Conservation (phyloP, 495 filamentous ascomycete species). For the Zalerion maritima region DNA sequence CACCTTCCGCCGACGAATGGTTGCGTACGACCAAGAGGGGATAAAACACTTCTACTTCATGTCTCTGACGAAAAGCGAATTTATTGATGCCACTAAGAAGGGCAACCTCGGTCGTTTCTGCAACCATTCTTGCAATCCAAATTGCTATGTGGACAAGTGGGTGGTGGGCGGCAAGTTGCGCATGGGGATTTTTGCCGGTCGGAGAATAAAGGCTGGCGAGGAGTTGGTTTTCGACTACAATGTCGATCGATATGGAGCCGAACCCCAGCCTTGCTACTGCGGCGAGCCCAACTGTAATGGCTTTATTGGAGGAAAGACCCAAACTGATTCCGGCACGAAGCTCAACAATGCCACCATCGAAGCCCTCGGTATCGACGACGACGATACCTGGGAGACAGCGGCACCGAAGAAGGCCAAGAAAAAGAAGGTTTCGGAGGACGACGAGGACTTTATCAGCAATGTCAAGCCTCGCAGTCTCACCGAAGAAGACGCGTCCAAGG, state of each 20-base stretch:
- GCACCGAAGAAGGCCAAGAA: slow-evolving; percentile 79
- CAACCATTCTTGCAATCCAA: slow-evolving; percentile 98
- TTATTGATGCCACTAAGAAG: slow-evolving; percentile 94
- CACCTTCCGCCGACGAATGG: slow-evolving; percentile 74
- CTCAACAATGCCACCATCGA: slow-evolving; percentile 82
- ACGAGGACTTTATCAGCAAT: slow-evolving; percentile 93
- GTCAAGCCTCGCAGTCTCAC: slow-evolving; percentile 71
- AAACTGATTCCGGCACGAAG: slow-evolving; percentile 91
- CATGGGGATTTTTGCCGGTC: slow-evolving; percentile 96
- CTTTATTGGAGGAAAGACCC: slow-evolving; percentile 93
- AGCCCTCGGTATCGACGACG: slow-evolving; percentile 89
- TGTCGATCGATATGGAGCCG: slow-evolving; percentile 92
- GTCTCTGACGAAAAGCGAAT: slow-evolving; percentile 92
- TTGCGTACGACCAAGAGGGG: slow-evolving; percentile 83
- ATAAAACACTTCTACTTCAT: slow-evolving; percentile 99
- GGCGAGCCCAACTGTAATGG: slow-evolving; percentile 89
- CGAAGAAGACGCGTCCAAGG: slow-evolving; percentile 82
- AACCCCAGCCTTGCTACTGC: slow-evolving; percentile 94
- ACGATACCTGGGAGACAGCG: slow-evolving; percentile 78
- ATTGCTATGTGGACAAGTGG: slow-evolving; percentile 99
- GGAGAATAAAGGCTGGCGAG: slow-evolving; percentile 73
- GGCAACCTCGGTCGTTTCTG: slow-evolving; percentile 94
- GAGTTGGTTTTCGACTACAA: slow-evolving; percentile 99
- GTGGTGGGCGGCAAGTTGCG: slow-evolving; percentile 95
- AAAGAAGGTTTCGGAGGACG: slow-evolving; percentile 87